Evolutionary conservation across 306 rosid genomes (phyloP).

Genomic region (Senna tora): DNA sequence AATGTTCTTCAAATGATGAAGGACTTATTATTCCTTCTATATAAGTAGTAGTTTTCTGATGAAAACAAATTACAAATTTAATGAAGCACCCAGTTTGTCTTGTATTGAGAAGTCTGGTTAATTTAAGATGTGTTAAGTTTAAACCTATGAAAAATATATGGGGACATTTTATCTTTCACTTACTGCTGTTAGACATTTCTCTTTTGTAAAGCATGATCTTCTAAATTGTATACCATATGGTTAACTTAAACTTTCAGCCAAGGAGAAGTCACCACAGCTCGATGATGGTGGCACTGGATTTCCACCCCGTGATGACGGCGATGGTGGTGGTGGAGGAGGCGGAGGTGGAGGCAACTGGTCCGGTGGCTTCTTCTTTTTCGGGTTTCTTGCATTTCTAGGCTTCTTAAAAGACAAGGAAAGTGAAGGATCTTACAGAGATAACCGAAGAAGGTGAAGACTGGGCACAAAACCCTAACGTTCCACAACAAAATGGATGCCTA

Average conservation of each 20-base stretch:
- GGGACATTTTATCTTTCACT: not conserved
- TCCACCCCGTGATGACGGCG: slow-evolving; percentile 92
- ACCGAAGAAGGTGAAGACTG: slow-evolving; percentile 61
- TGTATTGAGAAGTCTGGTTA: not conserved
- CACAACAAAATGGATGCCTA: slow-evolving; percentile 3
- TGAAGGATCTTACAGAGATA: slow-evolving; percentile 63
- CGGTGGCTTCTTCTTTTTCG: slow-evolving; percentile 95
- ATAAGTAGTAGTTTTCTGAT: slow-evolving; percentile 2
- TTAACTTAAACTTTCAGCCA: slow-evolving; percentile 61
- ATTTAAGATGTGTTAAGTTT: too few relatives aligned
- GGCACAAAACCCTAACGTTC: not conserved
- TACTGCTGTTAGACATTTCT: slow-evolving; percentile 21
- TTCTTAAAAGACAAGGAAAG: slow-evolving; percentile 85
- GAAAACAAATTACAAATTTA: not conserved
- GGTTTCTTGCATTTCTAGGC: slow-evolving; percentile 93
- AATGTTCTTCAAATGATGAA: slow-evolving; percentile 10
- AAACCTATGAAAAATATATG: not conserved
- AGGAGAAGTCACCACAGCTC: slow-evolving; percentile 87
- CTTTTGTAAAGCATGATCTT: slow-evolving; percentile 15
- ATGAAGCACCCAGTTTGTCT: not conserved
- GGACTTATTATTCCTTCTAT: not conserved
- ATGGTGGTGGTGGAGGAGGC: slow-evolving; percentile 92
- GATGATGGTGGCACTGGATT: slow-evolving; percentile 84
- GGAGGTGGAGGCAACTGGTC: slow-evolving; percentile 98
- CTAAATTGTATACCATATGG: slow-evolving; percentile 6